Evolutionary conservation across 495 filamentous ascomycete genomes (phyloP), one percentile per base, ranked within the genome.

Genomic region (Parathielavia hyrcaniae): DNA sequence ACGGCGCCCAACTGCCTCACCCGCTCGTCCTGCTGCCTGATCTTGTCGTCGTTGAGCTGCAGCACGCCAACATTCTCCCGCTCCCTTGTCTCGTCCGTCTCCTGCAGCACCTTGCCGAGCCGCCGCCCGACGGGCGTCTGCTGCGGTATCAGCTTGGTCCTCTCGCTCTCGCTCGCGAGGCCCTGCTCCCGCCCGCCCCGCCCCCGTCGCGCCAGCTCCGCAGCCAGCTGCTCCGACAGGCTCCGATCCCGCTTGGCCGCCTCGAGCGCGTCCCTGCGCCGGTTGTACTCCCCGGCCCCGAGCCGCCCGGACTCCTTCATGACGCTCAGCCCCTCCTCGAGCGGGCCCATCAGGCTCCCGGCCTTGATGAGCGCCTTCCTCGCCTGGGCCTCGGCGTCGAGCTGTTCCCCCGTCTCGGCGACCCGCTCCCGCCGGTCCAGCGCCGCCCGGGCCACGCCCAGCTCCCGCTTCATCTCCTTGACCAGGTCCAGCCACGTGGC

Each of bases 1-100:
- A 90, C 85, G 73, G 83, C 86, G 32, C 81, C 78, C 68, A 98
- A 70, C 63, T 85, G 81, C 58, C 87, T 81, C 35, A 97, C 84
- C 61, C 86, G 84, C 68, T 83, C 69, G 63, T 99, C 93, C 71
- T 99, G 93, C 62, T 91, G 84, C 40, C 80, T 55, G 83, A 97
- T 95, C 68, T 86, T 81, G 69, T 92, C 83, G 58, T 80, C 74
- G 70, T 97, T 91, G 67, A 97, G 69, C 77, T 91, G 85, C 67
- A 97, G 59, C 41, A 99, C 87, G 0, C 91, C 93, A 34, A 83
- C 73, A 65, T 99, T 99, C 67, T 96, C 93, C 56, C 93, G 73
- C 73, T 96, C 91, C 40, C 92, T 75, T 46, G 93, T 97, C 57
- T 80, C 77, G 57, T 90, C 88, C 43, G 89, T 97, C 71, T 99